Evolutionary conservation across 192 early-diverging fungal genomes (phyloP), one percentile per base, ranked within the genome.

Genomic region (Coemansia sp.): DNA sequence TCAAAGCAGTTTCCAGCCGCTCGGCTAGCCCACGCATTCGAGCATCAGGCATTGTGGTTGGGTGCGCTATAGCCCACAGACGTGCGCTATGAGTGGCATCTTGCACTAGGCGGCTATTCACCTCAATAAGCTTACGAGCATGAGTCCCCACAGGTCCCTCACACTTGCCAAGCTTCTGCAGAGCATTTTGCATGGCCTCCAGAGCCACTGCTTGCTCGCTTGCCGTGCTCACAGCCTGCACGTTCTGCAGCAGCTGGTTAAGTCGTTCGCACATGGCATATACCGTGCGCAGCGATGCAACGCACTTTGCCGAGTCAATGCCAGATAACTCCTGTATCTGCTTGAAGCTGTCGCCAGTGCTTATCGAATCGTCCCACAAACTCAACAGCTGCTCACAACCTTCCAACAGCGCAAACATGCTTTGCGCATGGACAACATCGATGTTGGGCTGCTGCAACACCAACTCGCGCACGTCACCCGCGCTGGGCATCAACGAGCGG

Each of bases 141-240:
- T 2, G 23, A 28, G 26, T 21, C 11, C 46, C 12, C 6, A 12
- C 15, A 20, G 23, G 3, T 3, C 53, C 6, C 20, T 37, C 5
- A 15, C 39, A 16, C 4, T 6, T 0, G 13, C 37, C 23, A 23
- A 42, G 21, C 53, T 20, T 20, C 16, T 15, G 26, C 12, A 75
- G 50, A 21, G 28, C 44, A 1, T 8, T 18, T 50, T 69, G 72
- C 45, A 58, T 58, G n/a, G 16, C 33, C 43, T 70, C 73, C n/a
- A 77, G 62, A 5, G 67, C 73, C 38, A 77, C 73, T 1, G 73
- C 73, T 13, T 70, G 55, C 39, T 61, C 68, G 36, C 73, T 77
- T n/a, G 53, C 50, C 12, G 48, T 33, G 13, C 37, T 58, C 23
- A 26, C 23, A 26, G 23, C 61, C 0, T 47, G 23, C 16, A 56